Evolutionary conservation across 352 stramenopile species (phyloP), one percentile per base, ranked within the genome.

Genomic region (Globisporangium irregulare): DNA sequence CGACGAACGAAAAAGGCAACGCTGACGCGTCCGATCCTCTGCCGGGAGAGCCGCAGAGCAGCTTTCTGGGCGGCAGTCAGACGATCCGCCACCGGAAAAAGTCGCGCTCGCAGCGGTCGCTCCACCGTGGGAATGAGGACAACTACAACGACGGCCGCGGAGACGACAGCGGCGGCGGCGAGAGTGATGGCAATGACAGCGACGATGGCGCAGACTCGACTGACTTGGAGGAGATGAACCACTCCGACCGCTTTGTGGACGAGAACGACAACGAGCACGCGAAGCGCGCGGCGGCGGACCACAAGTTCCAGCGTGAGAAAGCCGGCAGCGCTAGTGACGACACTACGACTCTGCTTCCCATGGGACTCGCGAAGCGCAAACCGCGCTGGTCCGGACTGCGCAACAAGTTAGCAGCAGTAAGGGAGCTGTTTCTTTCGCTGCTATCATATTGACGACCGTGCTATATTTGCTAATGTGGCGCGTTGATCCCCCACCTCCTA

Each of bases 311-410:
- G 48, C 36, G 61, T 10, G 62, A 66, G 41, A 22, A 61, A 59
- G 51, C 56, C 63, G 20, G 54, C 54, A 55, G 32, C 64, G 57
- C 18, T 20, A 63, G 59, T 36, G 65, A 69, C 53, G 67, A 58
- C 51, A 56, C 60, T 14, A 34, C 14, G 2, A 25, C 24, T 9
- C 25, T 68, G 20, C 59, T 65, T 24, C 54, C 57, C 9, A 57
- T 78, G 24, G 76, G 76, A 8, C 41, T 74, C 6, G 57, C 65
- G 3, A 67, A 68, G 62, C 73, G 76, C 64, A 82, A 82, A 67
- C 69, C 76, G 34, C 62, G 69, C 3, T 82, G 73, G 76, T 56
- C 76, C 22, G 76, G 76, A 4, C 73, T 82, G 57, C 75, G 75
- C 9, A 72, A 68, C 66, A 78, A 79, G 38, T 38, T 73, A 27